Evolutionary conservation across 495 filamentous ascomycete genomes (phyloP), one percentile per base, ranked within the genome.

Genomic region (Friedmanniomyces endolithicus): DNA sequence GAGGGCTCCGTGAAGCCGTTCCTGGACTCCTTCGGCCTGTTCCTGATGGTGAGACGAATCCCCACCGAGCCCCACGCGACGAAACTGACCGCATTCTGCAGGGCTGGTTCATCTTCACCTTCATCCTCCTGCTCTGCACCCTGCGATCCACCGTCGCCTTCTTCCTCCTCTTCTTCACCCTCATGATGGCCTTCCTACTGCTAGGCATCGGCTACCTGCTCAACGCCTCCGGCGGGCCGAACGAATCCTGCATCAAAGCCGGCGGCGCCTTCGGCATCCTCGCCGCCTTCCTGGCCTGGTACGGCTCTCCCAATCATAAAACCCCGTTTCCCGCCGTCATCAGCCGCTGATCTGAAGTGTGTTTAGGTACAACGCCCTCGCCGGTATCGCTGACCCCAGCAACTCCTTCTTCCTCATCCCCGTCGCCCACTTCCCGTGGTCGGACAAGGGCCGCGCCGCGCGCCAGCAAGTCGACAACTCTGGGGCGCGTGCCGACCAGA

Each of bases 81-180:
- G 27, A 31, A 31, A 3, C 27, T 31, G 9, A 31, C 27, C 27
- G 27, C 27, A 4, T 31, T 31, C 9, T 31, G 27, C 52, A 80
- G 78, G 82, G 82, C 67, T 98, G 92, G 92, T 96, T 95, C 76
- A 92, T 98, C 77, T 98, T 98, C 81, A 98, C 90, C 63, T 82
- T 79, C 65, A 73, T 98, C 55, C 70, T 95, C 50, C 74, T 95
- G 37, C 63, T 96, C 68, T 90, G 85, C 80, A 96, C 92, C 44
- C 76, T 96, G 47, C 81, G 86, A 52, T 96, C 92, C 16, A 95
- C 90, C 59, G 82, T 96, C 65, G 90, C 90, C 63, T 98, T 97
- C 83, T 96, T 92, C 83, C 55, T 78, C 54, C 81, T 98, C 17
- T 98, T 97, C 82, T 87, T 97, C 74, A 82, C 80, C 59, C 87